Conservation (phyloP, 139 green algal genomes). For the Asterochloris sp. region DNA sequence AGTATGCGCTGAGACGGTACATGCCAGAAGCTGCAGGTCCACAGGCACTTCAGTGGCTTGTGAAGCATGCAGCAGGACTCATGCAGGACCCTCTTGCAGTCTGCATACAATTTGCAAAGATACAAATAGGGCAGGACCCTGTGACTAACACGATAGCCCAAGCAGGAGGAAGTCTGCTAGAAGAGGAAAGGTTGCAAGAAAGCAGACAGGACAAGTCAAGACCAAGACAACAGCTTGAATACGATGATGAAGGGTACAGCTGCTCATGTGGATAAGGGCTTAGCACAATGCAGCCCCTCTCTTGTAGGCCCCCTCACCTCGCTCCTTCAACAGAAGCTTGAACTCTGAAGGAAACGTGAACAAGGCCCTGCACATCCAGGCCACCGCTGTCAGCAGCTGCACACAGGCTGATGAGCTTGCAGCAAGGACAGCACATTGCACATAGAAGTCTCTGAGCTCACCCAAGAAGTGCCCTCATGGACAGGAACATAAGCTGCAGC, state of each 20-base stretch:
- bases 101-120: background rate
- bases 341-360: slow-evolving; percentile 56
- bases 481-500: slow-evolving; percentile 40
- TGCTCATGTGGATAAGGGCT: background rate
- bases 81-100: background rate
- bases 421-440: too few species aligned
- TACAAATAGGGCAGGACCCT: background rate
- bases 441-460: too few species aligned
- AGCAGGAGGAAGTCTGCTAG: background rate
- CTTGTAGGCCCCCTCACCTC: background rate
- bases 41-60: background rate
- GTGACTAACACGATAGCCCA: background rate
- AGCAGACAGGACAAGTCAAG: too few species aligned
- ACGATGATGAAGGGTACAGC: background rate
- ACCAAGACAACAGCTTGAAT: background rate
- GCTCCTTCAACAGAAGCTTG: slow-evolving; percentile 51
- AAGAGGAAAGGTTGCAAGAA: background rate
- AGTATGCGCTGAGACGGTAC: slow-evolving; percentile 86
- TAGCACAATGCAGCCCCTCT: background rate
- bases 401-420: too few species aligned
- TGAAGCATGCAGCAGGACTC: background rate
- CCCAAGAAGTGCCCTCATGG: slow-evolving; percentile 34
- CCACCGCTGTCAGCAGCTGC: too few species aligned
- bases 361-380: slow-evolving; percentile 22
- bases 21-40: slow-evolving; percentile 55